A percentile compares a stretch with the other conserved stretches of the same genome.
These are phyloP conservation scores for Oryza rufipogon DNA, from an alignment of 176 grass and related monocot genomes.

Conservation along the genomic window DNA sequence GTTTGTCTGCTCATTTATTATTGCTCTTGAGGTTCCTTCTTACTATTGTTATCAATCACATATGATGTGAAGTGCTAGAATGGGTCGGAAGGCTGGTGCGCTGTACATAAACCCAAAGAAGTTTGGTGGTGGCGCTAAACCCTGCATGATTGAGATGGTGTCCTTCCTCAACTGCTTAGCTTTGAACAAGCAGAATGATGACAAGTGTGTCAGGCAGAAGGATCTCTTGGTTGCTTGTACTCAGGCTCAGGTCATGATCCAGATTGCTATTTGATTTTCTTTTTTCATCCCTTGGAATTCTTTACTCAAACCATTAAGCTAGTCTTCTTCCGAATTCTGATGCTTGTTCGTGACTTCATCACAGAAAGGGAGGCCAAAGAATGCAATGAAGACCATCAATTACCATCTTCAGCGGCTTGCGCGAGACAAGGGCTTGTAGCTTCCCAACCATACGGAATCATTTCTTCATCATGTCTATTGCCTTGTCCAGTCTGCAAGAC, in stretches of 20 bases:
- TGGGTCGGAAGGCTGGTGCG: slow-evolving; percentile 82
- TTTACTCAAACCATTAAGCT: not conserved
- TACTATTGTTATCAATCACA: not conserved
- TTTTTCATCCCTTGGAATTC: not conserved
- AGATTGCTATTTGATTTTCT: not conserved
- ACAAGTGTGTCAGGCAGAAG: slow-evolving; percentile 67
- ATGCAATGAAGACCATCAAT: slow-evolving; percentile 71
- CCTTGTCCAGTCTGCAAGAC: too few species aligned
- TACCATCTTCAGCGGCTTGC: slow-evolving; percentile 82
- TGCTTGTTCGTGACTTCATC: not conserved
- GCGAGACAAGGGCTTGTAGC: too few species aligned
- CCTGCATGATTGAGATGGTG: slow-evolving; percentile 84
- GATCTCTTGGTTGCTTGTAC: slow-evolving; percentile 65
- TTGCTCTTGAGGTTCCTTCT: not conserved
- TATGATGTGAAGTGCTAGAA: slow-evolving; percentile 40
- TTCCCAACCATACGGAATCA: too few species aligned
- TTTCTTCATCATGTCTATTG: too few species aligned
- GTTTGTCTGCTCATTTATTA: not conserved
- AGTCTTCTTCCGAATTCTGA: not conserved
- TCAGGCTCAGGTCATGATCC: slow-evolving; percentile 58
- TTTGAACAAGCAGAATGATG: slow-evolving; percentile 83
- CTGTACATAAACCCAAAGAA: slow-evolving; percentile 96
- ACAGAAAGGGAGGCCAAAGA: slow-evolving; percentile 76
- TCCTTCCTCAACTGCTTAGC: slow-evolving; percentile 84
- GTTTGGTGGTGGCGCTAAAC: slow-evolving; percentile 60